Conservation (phyloP, 108 stramenopile genomes). For the Cylindrotheca closterium region DNA sequence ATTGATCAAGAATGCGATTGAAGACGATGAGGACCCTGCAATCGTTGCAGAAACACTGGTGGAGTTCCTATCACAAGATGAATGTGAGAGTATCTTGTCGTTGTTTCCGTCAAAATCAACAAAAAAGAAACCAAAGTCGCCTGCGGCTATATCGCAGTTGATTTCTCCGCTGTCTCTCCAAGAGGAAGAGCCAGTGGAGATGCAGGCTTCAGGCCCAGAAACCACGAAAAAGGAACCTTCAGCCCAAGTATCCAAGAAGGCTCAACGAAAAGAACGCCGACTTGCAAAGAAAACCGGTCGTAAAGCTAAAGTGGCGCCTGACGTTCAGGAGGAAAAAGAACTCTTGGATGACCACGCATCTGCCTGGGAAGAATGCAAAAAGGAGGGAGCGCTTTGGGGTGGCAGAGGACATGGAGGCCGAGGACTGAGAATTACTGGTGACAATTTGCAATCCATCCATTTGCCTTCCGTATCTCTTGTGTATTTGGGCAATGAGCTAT, state of each 20-base stretch:
- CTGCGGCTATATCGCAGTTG: neutral
- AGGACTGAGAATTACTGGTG: slow-evolving; percentile 42
- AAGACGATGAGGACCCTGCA: neutral
- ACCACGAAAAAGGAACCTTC: neutral
- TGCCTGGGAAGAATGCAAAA: slow-evolving; percentile 53
- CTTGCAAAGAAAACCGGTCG: neutral
- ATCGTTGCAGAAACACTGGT: slow-evolving; percentile 1
- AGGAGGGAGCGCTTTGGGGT: slow-evolving; percentile 45
- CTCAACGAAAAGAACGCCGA: slow-evolving; percentile 1
- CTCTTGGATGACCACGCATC: slow-evolving; percentile 47
- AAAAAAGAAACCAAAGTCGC: neutral
- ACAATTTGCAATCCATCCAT: slow-evolving; percentile 45
- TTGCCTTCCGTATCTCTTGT: slow-evolving; percentile 42
- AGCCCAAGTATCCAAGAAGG: neutral
- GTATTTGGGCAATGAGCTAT: slow-evolving; percentile 53
- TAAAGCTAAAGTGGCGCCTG: neutral
- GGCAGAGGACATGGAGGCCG: slow-evolving; percentile 63
- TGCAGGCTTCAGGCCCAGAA: neutral
- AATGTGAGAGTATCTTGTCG: slow-evolving; percentile 2
- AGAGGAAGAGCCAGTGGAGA: neutral
- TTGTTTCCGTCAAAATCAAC: neutral
- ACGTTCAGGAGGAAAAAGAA: neutral
- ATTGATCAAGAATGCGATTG: neutral
- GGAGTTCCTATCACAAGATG: slow-evolving; percentile 3
- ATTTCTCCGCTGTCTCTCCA: neutral